Evolutionary conservation across 495 filamentous ascomycete species (phyloP), one percentile per base, ranked within the genome.

Genomic region (Achaetomiella virescens): DNA sequence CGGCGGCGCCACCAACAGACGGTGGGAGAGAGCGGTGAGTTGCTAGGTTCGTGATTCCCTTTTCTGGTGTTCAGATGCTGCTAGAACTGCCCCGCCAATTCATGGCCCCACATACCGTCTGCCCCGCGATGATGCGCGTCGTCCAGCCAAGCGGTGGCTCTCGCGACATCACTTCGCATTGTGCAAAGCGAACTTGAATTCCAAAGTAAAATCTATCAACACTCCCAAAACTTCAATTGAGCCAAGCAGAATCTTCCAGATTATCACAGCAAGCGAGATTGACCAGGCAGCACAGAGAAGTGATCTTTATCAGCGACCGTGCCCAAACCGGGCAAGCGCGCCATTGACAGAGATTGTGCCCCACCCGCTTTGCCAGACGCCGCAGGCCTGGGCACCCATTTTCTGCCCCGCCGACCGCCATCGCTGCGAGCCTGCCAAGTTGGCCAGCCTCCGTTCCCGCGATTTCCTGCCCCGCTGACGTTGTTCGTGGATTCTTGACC

Each of bases 351-450:
- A 29, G 37, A 42, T 47, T 55, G 25, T 17, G 37, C 44, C 44
- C 47, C 50, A 18, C 48, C n/a, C 12, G 29, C 25, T 2, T 31
- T 12, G n/a, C 8, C 9, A 11, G 8, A 25, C 21, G 10, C n/a
- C n/a, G 17, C 20, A 37, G 31, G 42, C 37, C 56, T 48, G 57
- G 40, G 27, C 41, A 35, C 45, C 21, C 43, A 21, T 40, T 40
- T 17, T 50, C 11, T 49, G 48, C 35, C 36, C 33, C 47, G 11
- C 21, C 18, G 50, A 51, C 45, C 57, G 57, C 47, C 51, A 56
- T 56, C 10, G 46, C 45, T 60, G 51, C 45, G n/a, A 58, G 38
- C 49, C 44, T 58, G 55, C 48, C 55, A 52, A 48, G 31, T 46
- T 54, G 42, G 52, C 42, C 31, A 21, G 33, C 41, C 42, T 9